Evolutionary conservation across 2,329 filamentous ascomycete genomes (phyloP).

Genomic region (Trichoderma sp.): DNA sequence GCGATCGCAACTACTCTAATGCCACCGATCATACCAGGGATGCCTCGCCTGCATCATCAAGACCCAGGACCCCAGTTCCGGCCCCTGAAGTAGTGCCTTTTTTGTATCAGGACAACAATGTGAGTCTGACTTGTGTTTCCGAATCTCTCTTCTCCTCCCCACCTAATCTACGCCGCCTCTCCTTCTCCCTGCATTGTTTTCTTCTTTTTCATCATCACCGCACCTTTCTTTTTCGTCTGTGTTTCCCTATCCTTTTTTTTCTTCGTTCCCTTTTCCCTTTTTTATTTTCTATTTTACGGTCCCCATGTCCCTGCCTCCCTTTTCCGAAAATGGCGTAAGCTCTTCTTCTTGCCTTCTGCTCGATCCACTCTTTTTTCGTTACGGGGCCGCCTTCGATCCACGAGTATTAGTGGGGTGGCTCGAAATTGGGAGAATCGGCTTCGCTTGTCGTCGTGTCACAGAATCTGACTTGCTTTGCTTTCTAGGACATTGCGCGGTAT

Average conservation of each 20-base stretch:
- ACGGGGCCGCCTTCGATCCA: slow-evolving; percentile 25
- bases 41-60: slow-evolving; percentile 73
- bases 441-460: slow-evolving; percentile 24
- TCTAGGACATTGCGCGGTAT: slow-evolving; percentile 73
- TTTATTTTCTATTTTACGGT: slow-evolving; percentile 1
- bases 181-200: slow-evolving; percentile 16
- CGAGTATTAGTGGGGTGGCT: slow-evolving; percentile 22
- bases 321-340: slow-evolving; percentile 26
- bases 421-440: slow-evolving; percentile 5
- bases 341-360: slow-evolving; percentile 16
- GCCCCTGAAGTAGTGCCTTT: slow-evolving; percentile 97
- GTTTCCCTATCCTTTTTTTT: not conserved
- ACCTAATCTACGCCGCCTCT: slow-evolving; percentile 16
- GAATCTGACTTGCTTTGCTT: slow-evolving; percentile 34
- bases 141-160: slow-evolving; percentile 30
- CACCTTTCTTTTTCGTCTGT: not conserved
- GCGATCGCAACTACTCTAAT: slow-evolving; percentile 82
- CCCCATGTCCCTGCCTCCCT: slow-evolving; percentile 20
- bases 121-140: slow-evolving; percentile 50
- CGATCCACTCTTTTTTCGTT: slow-evolving; percentile 22
- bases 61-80: slow-evolving; percentile 82
- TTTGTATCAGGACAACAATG: slow-evolving; percentile 81
- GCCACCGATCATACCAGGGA: slow-evolving; percentile 73
- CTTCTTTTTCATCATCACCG: slow-evolving; percentile 2
- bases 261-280: not conserved